Evolutionary conservation across 768 basidiomycete genomes (phyloP).

Genomic region (Rhodosporidiobolus sp.): DNA sequence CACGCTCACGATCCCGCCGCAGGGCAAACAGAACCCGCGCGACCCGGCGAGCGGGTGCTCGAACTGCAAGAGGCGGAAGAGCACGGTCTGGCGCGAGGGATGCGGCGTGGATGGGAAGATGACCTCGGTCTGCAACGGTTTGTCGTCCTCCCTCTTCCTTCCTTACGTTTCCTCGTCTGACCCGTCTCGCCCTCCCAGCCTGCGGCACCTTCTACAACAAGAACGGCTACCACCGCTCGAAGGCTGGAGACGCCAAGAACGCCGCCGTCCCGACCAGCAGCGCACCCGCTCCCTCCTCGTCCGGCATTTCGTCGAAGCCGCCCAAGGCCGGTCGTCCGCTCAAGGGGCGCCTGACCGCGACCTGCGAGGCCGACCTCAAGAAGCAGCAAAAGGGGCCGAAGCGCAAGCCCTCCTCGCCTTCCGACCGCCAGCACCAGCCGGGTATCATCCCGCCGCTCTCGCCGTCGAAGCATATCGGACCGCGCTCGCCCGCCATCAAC

Average conservation of each 20-base stretch:
- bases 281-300: not conserved
- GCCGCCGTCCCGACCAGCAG: not conserved
- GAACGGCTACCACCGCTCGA: slow-evolving; percentile 39
- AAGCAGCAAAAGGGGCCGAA: slow-evolving; percentile 26
- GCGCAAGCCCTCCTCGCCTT: not conserved
- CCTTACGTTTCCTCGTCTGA: no score
- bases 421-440: not conserved
- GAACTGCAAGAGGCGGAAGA: slow-evolving; percentile 40
- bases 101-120: not conserved
- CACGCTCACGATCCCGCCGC: not conserved
- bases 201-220: slow-evolving; percentile 42
- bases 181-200: slow-evolving; percentile 4
- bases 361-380: slow-evolving; percentile 38
- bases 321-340: slow-evolving; percentile 23
- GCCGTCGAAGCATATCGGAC: slow-evolving; percentile 37
- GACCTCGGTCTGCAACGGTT: slow-evolving; percentile 33
- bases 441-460: slow-evolving; percentile 34
- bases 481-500: slow-evolving; percentile 23
- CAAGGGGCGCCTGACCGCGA: slow-evolving; percentile 36
- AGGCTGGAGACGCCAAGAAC: not conserved
- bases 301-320: not conserved
- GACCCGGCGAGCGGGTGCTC: slow-evolving; percentile 20
- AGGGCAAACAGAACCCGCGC: slow-evolving; percentile 32
- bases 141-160: not conserved
- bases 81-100: slow-evolving; percentile 28